Evolutionary conservation across 441 rosid genomes (phyloP).

Genomic region (Jatropha multifida): DNA sequence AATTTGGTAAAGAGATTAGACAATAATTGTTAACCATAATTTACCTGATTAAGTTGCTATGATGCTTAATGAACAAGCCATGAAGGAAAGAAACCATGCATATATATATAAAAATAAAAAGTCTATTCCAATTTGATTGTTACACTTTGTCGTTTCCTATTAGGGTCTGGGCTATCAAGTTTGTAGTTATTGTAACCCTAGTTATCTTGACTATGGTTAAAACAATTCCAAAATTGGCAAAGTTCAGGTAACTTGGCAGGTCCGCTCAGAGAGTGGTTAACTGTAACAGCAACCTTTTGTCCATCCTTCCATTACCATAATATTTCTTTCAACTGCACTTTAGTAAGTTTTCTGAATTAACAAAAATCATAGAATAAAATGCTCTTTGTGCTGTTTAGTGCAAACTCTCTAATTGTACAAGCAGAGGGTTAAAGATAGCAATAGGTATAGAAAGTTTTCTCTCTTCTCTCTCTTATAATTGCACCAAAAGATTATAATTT

Average conservation of each 20-base stretch:
- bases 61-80: too few relatives aligned
- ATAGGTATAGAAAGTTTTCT: constrained; percentile 21
- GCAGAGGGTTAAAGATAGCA: constrained; percentile 10
- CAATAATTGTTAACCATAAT: too few relatives aligned
- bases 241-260: constrained; percentile 37
- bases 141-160: constrained; percentile 40
- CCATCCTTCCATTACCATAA: constrained; percentile 26
- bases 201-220: constrained; percentile 25
- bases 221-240: constrained; percentile 28
- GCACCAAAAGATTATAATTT: neutral
- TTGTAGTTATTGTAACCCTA: constrained; percentile 20
- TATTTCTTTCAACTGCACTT: neutral
- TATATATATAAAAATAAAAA: too few relatives aligned
- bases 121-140: constrained; percentile 23
- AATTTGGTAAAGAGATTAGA: too few relatives aligned
- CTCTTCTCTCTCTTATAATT: neutral
- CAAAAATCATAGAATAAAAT: too few relatives aligned
- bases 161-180: constrained; percentile 15
- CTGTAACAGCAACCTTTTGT: constrained; percentile 42
- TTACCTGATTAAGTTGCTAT: too few relatives aligned
- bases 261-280: constrained; percentile 37
- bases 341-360: too few relatives aligned
- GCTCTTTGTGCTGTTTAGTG: too few relatives aligned
- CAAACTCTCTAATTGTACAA: too few relatives aligned
- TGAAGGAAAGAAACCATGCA: too few relatives aligned